Percentiles rank a stretch among this genome's conserved stretches.
Evolutionary conservation across 495 filamentous ascomycete genomes (phyloP).

Genomic region (Hypoxylon intermedium): DNA sequence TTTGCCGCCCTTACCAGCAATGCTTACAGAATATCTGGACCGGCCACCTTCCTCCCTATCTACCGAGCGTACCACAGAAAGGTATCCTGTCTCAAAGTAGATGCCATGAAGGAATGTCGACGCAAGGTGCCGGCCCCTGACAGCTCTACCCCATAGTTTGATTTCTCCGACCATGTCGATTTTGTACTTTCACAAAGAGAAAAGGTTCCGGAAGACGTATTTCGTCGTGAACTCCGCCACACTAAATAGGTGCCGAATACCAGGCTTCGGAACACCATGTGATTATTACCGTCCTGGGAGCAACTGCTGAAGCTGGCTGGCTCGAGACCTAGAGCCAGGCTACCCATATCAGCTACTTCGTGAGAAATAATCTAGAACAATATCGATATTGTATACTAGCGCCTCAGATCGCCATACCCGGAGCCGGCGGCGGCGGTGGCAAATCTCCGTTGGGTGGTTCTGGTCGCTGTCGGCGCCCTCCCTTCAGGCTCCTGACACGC

Average conservation of each 20-base stretch:
- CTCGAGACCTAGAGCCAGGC: conserved; percentile 3
- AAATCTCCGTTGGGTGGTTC: conserved; percentile 41
- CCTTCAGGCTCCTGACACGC: conserved; percentile 87
- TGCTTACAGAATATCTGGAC: conserved; percentile 11
- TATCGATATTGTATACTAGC: conserved; percentile 3
- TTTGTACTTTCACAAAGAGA: conserved; percentile 18
- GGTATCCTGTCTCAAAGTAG: conserved; percentile 30
- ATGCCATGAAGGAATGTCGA: conserved; percentile 21
- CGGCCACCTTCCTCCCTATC: conserved; percentile 3
- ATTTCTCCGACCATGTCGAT: conserved; percentile 5
- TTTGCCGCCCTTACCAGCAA: conserved; percentile 6
- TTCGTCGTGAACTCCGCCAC: conserved; percentile 23
- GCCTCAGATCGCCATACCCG: conserved; percentile 37
- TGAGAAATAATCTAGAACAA: conserved; percentile 29
- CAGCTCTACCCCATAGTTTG: conserved; percentile 1
- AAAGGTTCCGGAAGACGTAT: conserved; percentile 14
- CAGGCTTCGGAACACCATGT: conserved; percentile 16
- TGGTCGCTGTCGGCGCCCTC: conserved; percentile 52
- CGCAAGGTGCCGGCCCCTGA: conserved; percentile 5
- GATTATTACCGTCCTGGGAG: conserved; percentile 3
- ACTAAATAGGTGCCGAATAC: conserved; percentile 13
- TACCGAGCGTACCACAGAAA: conserved; percentile 18
- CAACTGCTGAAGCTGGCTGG: conserved; percentile 9
- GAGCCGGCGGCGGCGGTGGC: conserved; percentile 37
- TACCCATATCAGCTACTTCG: conserved; percentile 12